phyloP scores from a whole-genome alignment of 345 rosid species.

The Citrus cavaleriei region DNA sequence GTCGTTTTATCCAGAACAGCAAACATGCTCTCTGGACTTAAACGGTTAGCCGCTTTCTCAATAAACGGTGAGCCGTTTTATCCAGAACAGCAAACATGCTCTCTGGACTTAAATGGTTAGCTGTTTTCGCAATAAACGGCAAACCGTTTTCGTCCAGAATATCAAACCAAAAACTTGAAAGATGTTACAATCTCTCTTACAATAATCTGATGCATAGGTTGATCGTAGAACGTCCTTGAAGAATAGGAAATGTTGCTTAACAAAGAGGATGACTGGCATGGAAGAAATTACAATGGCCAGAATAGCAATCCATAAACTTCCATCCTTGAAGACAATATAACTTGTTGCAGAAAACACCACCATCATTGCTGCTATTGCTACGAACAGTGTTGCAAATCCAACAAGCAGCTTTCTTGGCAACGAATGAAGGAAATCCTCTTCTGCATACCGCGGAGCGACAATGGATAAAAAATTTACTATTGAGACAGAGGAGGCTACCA shows the following conservation, averaged over 20 bases:
- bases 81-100: no score
- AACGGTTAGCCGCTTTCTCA: no score
- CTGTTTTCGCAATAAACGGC: no score
- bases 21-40: no score
- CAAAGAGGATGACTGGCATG: neutral
- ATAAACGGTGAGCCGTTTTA: no score
- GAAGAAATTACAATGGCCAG: neutral
- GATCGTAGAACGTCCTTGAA: neutral
- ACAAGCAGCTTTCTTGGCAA: neutral
- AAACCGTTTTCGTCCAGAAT: no score
- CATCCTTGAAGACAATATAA: neutral
- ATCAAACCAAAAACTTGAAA: no score
- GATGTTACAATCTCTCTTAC: no score
- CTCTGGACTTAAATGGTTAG: no score
- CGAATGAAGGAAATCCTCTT: neutral
- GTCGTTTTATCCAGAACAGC: no score
- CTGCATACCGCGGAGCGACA: neutral
- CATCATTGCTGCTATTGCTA: slow-evolving; percentile 18
- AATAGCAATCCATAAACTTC: neutral
- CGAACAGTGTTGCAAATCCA: neutral
- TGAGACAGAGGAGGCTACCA: neutral
- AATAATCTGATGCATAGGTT: neutral
- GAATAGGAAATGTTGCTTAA: neutral
- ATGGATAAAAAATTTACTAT: slow-evolving; percentile 5
- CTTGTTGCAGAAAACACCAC: neutral